Evolutionary conservation across 768 basidiomycete species (phyloP).

Genomic region (Trametes maxima): DNA sequence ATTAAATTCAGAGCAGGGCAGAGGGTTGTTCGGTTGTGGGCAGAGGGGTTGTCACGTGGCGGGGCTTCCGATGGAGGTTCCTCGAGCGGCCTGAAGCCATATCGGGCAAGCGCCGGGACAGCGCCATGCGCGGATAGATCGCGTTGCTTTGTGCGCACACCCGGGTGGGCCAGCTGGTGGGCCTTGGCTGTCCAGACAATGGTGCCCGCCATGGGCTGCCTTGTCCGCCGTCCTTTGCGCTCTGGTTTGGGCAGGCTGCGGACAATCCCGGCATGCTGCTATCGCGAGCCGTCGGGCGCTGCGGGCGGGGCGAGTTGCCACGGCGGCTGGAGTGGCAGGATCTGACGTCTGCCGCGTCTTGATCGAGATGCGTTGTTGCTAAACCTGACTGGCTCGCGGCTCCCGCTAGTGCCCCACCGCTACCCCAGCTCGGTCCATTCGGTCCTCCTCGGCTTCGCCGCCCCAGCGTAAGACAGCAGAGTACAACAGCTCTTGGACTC

Average conservation of each 20-base stretch:
- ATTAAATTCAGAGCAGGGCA: constrained; percentile 74
- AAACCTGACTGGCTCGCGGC: constrained; percentile 1
- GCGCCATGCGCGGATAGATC: not conserved
- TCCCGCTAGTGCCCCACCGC: not conserved
- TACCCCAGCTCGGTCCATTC: not conserved
- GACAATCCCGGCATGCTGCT: too few relatives aligned
- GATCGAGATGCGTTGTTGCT: constrained; percentile 2
- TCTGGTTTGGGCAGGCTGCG: not conserved
- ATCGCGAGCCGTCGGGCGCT: not conserved
- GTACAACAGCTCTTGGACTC: too few relatives aligned
- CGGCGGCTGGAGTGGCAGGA: constrained; percentile 5
- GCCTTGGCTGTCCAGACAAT: constrained; percentile 1
- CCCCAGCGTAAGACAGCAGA: too few relatives aligned
- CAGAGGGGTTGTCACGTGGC: constrained; percentile 42
- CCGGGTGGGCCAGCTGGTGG: too few relatives aligned
- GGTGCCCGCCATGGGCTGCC: not conserved
- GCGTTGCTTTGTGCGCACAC: constrained; percentile 7
- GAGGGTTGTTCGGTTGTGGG: constrained; percentile 56
- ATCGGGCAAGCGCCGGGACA: constrained; percentile 18
- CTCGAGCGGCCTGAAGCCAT: constrained; percentile 17
- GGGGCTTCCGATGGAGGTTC: constrained; percentile 29
- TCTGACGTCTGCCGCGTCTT: constrained; percentile 12
- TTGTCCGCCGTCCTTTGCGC: not conserved
- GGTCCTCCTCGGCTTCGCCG: not conserved
- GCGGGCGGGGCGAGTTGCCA: constrained; percentile 7